These are phyloP conservation scores for Trichoderma asperelloides DNA, from an alignment of 495 filamentous ascomycete genomes.

Conservation along the genomic window DNA sequence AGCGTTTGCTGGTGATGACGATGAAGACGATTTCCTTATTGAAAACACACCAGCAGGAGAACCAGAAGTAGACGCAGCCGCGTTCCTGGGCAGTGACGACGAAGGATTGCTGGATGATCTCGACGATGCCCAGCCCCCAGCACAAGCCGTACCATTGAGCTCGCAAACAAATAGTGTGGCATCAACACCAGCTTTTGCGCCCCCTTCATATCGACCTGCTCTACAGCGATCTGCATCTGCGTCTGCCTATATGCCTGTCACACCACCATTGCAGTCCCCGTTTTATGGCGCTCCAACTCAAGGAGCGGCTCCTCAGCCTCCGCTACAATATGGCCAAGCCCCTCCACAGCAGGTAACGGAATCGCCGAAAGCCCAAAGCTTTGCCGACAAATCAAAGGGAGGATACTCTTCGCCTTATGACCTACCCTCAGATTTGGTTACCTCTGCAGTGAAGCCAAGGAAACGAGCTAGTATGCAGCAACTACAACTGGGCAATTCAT, in stretches of 20 bases:
- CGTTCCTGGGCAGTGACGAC: slow-evolving; percentile 60
- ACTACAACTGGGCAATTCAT: slow-evolving; percentile 22
- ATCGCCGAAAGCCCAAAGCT: slow-evolving; percentile 61
- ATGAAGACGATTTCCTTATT: slow-evolving; percentile 53
- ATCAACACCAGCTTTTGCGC: slow-evolving; percentile 4
- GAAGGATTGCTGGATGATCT: slow-evolving; percentile 63
- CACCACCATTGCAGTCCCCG: neutral
- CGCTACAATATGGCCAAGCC: slow-evolving; percentile 33
- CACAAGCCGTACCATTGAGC: neutral
- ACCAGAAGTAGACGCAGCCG: slow-evolving; percentile 41
- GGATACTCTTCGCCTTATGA: slow-evolving; percentile 93
- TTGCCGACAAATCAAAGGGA: slow-evolving; percentile 77
- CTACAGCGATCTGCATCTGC: neutral
- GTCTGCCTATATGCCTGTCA: neutral
- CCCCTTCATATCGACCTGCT: neutral
- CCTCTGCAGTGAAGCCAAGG: slow-evolving; percentile 56
- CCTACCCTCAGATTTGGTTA: slow-evolving; percentile 67
- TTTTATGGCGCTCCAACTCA: slow-evolving; percentile 23
- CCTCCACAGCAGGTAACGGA: slow-evolving; percentile 24
- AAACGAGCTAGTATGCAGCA: slow-evolving; percentile 43
- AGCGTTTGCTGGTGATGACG: slow-evolving; percentile 69
- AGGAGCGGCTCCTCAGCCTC: slow-evolving; percentile 32
- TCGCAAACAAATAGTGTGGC: neutral
- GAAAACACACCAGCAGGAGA: slow-evolving; percentile 25
- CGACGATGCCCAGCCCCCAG: slow-evolving; percentile 16